A percentile compares a stretch with the other conserved stretches of the same genome.
Conservation (phyloP, 257 asterid species). For the Solanum chiquidenum region DNA sequence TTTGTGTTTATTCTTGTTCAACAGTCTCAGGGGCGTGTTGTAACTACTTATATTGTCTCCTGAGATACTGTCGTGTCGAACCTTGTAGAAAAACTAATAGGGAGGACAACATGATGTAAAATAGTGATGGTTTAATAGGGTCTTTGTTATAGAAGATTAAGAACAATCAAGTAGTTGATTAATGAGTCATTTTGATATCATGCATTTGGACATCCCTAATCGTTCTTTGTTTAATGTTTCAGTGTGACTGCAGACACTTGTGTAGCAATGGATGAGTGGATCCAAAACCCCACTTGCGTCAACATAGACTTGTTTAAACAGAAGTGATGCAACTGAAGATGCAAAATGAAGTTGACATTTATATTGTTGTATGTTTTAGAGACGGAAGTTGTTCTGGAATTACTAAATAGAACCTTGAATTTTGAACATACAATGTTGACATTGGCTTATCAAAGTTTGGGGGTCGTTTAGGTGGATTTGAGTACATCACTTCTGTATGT, state of each 20-base stretch:
- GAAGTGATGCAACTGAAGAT: no score
- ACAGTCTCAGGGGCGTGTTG: neutral
- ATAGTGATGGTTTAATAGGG: neutral
- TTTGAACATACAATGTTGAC: constrained; percentile 13
- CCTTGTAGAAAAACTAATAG: neutral
- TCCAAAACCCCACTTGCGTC: constrained; percentile 12
- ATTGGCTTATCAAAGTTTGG: constrained; percentile 80
- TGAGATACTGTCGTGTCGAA: neutral
- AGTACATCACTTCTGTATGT: constrained; percentile 46
- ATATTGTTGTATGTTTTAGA: no score
- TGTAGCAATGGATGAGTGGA: constrained; percentile 30
- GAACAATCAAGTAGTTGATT: neutral
- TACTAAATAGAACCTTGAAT: no score
- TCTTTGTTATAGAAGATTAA: neutral
- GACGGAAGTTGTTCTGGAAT: no score
- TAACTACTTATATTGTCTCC: neutral
- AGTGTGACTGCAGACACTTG: constrained; percentile 30
- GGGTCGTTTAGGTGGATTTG: constrained; percentile 89
- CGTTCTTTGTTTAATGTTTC: neutral
- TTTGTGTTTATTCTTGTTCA: neutral
- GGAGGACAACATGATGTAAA: neutral
- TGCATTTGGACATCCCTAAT: neutral
- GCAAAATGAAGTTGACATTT: no score
- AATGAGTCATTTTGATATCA: neutral
- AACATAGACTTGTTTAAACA: no score